Conservation (phyloP, 164 flowering plant species). For the Vitis amurensis region DNA sequence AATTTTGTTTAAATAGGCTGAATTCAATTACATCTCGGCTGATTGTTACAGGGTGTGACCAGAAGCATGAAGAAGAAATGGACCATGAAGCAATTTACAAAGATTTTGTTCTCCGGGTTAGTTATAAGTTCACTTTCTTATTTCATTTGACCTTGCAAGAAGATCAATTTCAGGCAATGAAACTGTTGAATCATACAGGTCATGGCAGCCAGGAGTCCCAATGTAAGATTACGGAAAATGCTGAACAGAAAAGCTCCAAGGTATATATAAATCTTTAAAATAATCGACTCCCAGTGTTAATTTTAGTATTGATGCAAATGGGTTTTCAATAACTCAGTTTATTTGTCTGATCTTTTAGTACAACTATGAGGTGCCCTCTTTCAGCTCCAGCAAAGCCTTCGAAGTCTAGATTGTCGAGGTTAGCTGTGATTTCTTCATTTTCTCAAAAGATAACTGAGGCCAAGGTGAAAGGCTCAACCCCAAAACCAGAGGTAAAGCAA, state of each 20-base stretch:
- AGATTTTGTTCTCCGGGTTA: conserved; percentile 80
- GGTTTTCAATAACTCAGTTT: conserved; percentile 5
- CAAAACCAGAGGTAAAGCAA: conserved; percentile 44
- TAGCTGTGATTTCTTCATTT: conserved; percentile 50
- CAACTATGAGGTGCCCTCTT: conserved; percentile 59
- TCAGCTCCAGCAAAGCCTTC: conserved; percentile 87
- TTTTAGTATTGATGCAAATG: background rate
- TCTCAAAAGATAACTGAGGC: conserved; percentile 41
- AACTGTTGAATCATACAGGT: conserved; percentile 42
- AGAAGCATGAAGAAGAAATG: conserved; percentile 80
- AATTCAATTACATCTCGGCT: no score
- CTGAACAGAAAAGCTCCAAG: conserved; percentile 41
- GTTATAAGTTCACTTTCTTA: conserved; percentile 7
- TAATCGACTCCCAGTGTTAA: background rate
- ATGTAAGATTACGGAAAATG: conserved; percentile 50
- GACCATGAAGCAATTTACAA: conserved; percentile 71
- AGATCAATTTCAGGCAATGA: conserved; percentile 2
- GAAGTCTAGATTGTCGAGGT: conserved; percentile 58
- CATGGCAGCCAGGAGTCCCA: conserved; percentile 97
- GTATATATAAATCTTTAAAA: conserved; percentile 22
- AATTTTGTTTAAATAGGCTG: background rate
- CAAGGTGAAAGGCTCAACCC: conserved; percentile 47
- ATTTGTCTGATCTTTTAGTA: conserved; percentile 27
- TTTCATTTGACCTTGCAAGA: background rate
- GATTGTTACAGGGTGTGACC: conserved; percentile 71